Evolutionary conservation across 495 filamentous ascomycete species (phyloP), one percentile per base, ranked within the genome.

Genomic region (Penicillium flavigenum): DNA sequence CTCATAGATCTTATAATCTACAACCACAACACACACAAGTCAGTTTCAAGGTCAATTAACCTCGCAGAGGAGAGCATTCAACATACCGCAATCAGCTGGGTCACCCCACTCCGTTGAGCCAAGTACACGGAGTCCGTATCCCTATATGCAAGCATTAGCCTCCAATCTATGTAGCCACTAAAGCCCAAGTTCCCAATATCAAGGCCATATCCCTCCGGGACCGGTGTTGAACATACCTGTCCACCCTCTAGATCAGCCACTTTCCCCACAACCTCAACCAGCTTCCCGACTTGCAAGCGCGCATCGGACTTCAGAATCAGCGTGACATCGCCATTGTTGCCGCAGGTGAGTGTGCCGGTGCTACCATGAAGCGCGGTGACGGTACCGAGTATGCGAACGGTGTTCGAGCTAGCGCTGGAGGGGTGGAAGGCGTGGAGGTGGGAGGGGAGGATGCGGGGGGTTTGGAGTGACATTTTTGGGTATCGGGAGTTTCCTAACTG

Each of bases 181-280:
- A 22, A 29, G 47, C 32, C 17, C 19, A 42, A 19, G 12, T 16
- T 22, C 16, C 19, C 10, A 16, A 39, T 39, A 39, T 39, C 7
- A 39, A n/a, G 36, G 31, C 17, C 20, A 51, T 36, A 49, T 17
- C 22, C 4, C 4, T 26, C 2, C 32, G 22, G 8, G 0, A 12
- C 10, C 14, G 8, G 9, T 51, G 27, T 36, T 9, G 10, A 46
- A 67, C 61, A 47, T 55, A 75, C 71, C 64, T 78, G 77, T 61
- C 72, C 74, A 31, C 64, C 68, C 32, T 76, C 74, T 27, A 77
- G 52, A 63, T 77, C 71, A 56, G 91, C 86, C 54, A 98, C 92
- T 73, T 94, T 97, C 51, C 92, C 95, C 42, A 98, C 87, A 57
- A 98, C 75, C 74, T 98, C 95, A 17, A 88, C 86, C 44, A 88